Evolutionary conservation across 129 eudicot genomes (phyloP), one percentile per base, ranked within the genome.

Genomic region (Ambrosia trifida): DNA sequence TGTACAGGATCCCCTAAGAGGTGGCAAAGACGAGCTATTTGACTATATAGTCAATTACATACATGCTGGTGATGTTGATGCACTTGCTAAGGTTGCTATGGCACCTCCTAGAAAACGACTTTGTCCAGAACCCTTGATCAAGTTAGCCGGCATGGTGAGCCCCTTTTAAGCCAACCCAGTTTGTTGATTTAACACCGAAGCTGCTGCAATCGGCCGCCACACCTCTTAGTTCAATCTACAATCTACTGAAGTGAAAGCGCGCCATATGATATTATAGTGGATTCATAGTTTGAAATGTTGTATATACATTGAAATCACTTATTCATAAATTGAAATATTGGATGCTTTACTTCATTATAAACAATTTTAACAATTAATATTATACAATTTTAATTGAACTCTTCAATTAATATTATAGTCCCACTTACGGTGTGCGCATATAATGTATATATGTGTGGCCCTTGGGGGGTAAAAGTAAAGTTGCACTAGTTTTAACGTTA

Each of bases 1-100:
- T 3, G 30, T 52, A 17, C 36, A 93, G 98, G 95, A 93, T 85
- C 92, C 96, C 41, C 84, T 93, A 31, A 84, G 98, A 78, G 98
- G 98, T 28, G 98, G 98, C 33, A 85, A 85, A 78, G 96, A 87
- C 5, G 98, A 87, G 78, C 84, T 89, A 52, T 87, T 89, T 56
- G 96, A 89, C 75, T 83, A 85, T 72, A 40, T 93, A 58, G 89
- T 86, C 17, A 72, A 66, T 9, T 84, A 74, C 72, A 83, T 89
- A 74, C 96, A 85, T 51, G 85, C 85, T 18, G 91, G 78, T 59
- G 96, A 93, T 74, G 54, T 58, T 61, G 91, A 85, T 72, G 98
- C 98, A 70, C 92, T 89, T 76, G 95, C 89, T 14, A 85, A 56
- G 80, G 90, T 89, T 78, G 96, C 88, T 24, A 82, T n/a, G 73